Base-by-base conservation (phyloP, 371 early-diverging fungal species). In the Mucor irregularis region DNA sequence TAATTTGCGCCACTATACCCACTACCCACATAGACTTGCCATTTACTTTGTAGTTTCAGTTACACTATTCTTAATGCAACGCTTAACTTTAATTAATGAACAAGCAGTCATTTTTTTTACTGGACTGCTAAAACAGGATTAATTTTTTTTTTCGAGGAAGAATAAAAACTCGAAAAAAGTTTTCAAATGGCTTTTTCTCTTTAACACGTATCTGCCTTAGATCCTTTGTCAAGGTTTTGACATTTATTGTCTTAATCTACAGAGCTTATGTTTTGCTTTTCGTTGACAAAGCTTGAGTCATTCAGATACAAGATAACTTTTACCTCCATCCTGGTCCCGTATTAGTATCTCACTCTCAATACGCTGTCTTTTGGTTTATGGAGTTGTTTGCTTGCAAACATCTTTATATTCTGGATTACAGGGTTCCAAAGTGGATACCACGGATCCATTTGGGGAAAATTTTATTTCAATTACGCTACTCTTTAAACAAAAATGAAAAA, bases 231-330 rank as follows among this genome's bases (percentile, higher is more conserved):
- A 72, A 56, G 58, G 57, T 43, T 46, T 47, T 53, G 33, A 39
- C 35, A 30, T 56, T 24, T 44, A 40, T 45, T 37, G 22, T 42
- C 42, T 29, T 42, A 11, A 35, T 45, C 59, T 58, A 60, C 26
- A 51, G 50, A 71, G 72, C 72, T 48, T 65, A 56, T 47, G 55
- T 53, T 60, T 57, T 59, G 68, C 62, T 62, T 51, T 67, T 58
- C 58, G 56, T 72, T 72, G 73, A 72, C 69, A 72, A 66, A 72
- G 73, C 73, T 61, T 72, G 73, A 72, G 73, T 72, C 73, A 72
- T 72, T 58, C 69, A 68, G 73, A 69, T 64, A 72, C 69, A 48
- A 72, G 73, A 72, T 58, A 45, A 43, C 58, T 19, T 72, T 61
- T 72, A 72, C 73, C 73, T 72, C 73, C 73, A 69, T 51, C 39